Evolutionary conservation across 768 basidiomycete genomes (phyloP), one percentile per base, ranked within the genome.

Genomic region (Lactarius indigo): DNA sequence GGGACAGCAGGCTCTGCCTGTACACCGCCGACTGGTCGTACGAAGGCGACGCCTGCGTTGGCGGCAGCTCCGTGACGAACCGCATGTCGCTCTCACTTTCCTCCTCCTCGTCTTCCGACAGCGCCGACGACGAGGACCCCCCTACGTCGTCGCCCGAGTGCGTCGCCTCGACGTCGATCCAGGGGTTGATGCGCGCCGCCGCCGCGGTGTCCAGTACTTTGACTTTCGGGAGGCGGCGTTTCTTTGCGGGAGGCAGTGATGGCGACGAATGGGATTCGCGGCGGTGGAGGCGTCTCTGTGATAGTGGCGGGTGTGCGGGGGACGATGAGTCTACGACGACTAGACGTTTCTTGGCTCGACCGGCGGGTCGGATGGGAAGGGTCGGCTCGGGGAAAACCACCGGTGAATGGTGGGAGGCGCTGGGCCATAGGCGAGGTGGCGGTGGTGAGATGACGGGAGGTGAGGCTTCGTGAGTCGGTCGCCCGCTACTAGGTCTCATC

Each of bases 61-160:
- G 80, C 3, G 85, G 81, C 20, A 85, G 75, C 57, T 87, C 83
- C 66, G 85, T 80, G 39, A 92, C 75, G 76, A 94, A 94, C 68
- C 75, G 78, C 56, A 83, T 78, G 72, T 94, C 91, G 39, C 84
- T 85, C 72, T 89, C 90, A 73, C 44, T 28, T 20, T 89, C 89
- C 39, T 73, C 72, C 31, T 15, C 37, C 37, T 15, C 37, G 37
- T 77, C 79, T 30, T 84, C 72, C 42, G 77, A 78, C 30, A 83
- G 81, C 44, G 85, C 83, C 68, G 81, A 84, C 71, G 81, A 80
- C 1, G 87, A 88, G 1, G 23, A 15, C 23, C 80, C 83, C 71
- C 87, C 88, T 63, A 81, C 80, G 72, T 94, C 92, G 64, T 91
- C 91, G 23, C 91, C 92, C 10, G 93, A 94, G 71, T 93, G 92